Percentiles rank a stretch among this genome's conserved stretches.
Evolutionary conservation across 345 rosid species (phyloP).

Genomic region (Punica granatum): DNA sequence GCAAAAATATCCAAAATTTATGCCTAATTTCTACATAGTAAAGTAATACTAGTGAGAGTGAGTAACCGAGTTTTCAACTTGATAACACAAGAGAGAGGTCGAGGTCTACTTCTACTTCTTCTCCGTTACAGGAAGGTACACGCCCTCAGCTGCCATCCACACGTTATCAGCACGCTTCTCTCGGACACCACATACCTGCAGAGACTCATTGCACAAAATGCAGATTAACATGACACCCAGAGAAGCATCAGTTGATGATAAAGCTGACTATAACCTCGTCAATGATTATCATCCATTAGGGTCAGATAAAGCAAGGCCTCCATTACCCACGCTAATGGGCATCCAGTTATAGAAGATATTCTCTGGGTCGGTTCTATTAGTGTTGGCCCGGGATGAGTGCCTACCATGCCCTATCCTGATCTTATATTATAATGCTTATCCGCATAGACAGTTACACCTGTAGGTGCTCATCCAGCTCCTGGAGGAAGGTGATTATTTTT

Average conservation of each 20-base stretch:
- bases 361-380: neutral
- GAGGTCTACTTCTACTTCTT: conserved; percentile 47
- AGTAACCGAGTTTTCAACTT: neutral
- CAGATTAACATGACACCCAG: neutral
- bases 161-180: conserved; percentile 83
- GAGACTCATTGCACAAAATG: neutral
- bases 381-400: neutral
- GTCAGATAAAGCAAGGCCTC: too few species aligned
- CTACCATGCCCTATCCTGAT: too few species aligned
- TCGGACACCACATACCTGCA: conserved; percentile 78
- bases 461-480: neutral
- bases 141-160: conserved; percentile 98
- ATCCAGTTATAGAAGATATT: neutral
- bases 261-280: neutral
- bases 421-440: too few species aligned
- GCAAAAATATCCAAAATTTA: conserved; percentile 26
- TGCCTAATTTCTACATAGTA: conserved; percentile 24
- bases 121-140: conserved; percentile 68
- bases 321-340: too few species aligned
- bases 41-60: neutral
- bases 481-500: too few species aligned
- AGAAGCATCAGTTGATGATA: neutral
- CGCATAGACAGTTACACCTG: too few species aligned
- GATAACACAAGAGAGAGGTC: neutral
- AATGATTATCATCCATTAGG: neutral